These are phyloP conservation scores for Nicotiana tomentosiformis DNA, from an alignment of 257 asterid species.

Conservation along the genomic window DNA sequence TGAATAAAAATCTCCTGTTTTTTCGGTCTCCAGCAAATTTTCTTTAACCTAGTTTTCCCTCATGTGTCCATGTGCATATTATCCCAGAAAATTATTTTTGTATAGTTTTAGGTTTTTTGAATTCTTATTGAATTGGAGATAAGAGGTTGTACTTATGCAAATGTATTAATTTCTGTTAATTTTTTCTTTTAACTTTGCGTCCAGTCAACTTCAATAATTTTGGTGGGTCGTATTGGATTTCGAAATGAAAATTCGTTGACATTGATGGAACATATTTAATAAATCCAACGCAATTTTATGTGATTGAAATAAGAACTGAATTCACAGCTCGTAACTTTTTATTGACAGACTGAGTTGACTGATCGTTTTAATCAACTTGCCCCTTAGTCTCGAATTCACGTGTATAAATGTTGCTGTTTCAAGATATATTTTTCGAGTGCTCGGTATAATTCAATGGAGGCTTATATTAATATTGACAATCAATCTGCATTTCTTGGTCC, in stretches of 20 bases:
- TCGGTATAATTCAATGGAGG: no score
- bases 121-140: neutral
- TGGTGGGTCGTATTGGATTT: neutral
- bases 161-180: neutral
- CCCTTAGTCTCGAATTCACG: no score
- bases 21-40: neutral
- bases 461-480: no score
- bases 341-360: neutral
- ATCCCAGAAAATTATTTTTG: neutral
- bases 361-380: no score
- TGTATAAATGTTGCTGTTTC: no score
- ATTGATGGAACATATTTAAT: neutral
- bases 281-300: neutral
- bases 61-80: slow-evolving; percentile 3
- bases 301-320: neutral
- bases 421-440: no score
- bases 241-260: neutral
- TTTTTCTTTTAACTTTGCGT: neutral
- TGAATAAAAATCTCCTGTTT: neutral
- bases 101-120: neutral
- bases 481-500: no score
- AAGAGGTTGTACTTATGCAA: neutral
- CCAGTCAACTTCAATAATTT: neutral
- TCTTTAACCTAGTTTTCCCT: neutral
- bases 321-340: neutral